Percentiles rank a stretch among this genome's conserved stretches.
Evolutionary conservation across 225 moss, liverwort and hornwort species (phyloP).

Genomic region (Sphagnum tenellum): DNA sequence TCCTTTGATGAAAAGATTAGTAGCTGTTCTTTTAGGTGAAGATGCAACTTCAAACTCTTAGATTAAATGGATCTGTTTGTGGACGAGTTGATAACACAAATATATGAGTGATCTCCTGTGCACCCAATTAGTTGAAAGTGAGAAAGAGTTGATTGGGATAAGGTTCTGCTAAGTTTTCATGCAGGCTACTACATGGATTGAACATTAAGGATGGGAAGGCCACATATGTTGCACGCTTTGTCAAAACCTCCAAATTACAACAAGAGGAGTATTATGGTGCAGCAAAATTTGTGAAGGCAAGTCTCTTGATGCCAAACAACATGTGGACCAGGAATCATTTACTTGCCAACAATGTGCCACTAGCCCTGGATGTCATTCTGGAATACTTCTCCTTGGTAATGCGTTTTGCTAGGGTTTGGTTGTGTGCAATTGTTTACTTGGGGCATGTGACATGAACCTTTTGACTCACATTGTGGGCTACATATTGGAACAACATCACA

Average conservation of each 20-base stretch:
- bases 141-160: not conserved
- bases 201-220: slow-evolving; percentile 59
- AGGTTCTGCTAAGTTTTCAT: not conserved
- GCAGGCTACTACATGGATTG: slow-evolving; percentile 76
- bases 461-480: not conserved
- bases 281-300: slow-evolving; percentile 13
- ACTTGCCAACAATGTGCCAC: no score
- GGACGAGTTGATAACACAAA: no score
- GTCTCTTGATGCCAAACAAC: slow-evolving; percentile 8
- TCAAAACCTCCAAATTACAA: slow-evolving; percentile 34
- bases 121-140: not conserved
- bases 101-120: no score
- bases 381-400: no score
- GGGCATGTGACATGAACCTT: slow-evolving; percentile 2
- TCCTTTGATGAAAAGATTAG: not conserved
- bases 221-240: slow-evolving; percentile 51
- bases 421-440: no score
- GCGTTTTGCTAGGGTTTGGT: no score
- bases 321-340: no score
- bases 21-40: not conserved
- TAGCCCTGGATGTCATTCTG: no score
- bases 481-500: no score
- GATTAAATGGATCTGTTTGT: not conserved
- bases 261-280: slow-evolving; percentile 33
- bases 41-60: slow-evolving; percentile 2